phyloP scores from a whole-genome alignment of 2,329 filamentous ascomycete genomes.

The Alternaria incomplexa region DNA sequence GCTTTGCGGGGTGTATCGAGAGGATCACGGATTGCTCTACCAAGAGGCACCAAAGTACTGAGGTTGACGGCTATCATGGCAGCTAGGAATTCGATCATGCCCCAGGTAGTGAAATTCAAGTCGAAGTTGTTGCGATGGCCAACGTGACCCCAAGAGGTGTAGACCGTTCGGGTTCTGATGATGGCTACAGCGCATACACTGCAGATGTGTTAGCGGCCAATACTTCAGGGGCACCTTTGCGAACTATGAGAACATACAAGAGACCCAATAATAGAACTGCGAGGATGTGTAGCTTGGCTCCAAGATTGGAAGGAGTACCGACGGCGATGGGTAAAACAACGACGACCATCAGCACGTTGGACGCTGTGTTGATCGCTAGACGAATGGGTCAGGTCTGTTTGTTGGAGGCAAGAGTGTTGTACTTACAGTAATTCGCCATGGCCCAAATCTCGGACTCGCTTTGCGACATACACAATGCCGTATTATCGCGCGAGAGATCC shows the following conservation, averaged over 20 bases:
- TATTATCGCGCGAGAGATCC: conserved; percentile 33
- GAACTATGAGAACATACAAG: conserved; percentile 47
- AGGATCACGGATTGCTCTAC: background rate
- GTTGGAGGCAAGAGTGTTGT: background rate
- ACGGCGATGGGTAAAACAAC: background rate
- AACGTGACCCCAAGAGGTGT: conserved; percentile 8
- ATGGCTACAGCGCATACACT: conserved; percentile 50
- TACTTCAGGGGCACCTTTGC: conserved; percentile 6
- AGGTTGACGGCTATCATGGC: conserved; percentile 10
- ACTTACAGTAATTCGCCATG: conserved; percentile 52
- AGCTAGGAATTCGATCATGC: conserved; percentile 13
- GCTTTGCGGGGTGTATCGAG: background rate
- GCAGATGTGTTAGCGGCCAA: conserved; percentile 34
- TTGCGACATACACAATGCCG: conserved; percentile 30
- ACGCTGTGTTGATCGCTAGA: conserved; percentile 21
- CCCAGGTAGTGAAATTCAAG: conserved; percentile 2
- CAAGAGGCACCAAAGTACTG: conserved; percentile 1
- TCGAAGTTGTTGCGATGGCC: conserved; percentile 8
- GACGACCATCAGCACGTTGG: conserved; percentile 43
- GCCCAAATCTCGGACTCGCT: conserved; percentile 53
- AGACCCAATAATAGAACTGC: conserved; percentile 48
- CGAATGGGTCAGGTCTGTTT: background rate
- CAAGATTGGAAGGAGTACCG: background rate
- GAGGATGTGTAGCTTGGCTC: conserved; percentile 19
- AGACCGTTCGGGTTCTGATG: conserved; percentile 35